These are phyloP conservation scores for Sporothrix pallida DNA, from an alignment of 2,329 filamentous ascomycete species.

Conservation along the genomic window DNA sequence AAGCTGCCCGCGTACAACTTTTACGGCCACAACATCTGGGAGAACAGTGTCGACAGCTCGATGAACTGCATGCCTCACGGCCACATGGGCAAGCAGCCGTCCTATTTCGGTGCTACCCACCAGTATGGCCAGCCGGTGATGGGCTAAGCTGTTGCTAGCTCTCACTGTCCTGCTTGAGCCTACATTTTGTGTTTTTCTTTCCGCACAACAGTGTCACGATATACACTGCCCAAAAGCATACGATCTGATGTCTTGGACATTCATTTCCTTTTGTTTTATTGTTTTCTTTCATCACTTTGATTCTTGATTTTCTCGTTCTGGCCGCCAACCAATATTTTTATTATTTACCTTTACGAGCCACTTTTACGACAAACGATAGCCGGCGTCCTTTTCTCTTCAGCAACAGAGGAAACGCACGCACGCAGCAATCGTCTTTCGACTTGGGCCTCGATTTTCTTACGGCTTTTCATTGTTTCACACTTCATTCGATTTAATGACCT, in stretches of 20 bases:
- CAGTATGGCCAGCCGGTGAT: conserved; percentile 62
- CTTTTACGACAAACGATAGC: not conserved
- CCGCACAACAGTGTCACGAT: not conserved
- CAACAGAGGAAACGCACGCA: not conserved
- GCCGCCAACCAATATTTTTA: conserved; percentile 29
- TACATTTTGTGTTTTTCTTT: not conserved
- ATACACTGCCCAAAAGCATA: conserved; percentile 10
- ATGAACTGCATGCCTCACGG: conserved; percentile 55
- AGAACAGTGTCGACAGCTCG: conserved; percentile 53
- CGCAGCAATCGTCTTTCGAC: not conserved
- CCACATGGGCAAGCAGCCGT: conserved; percentile 50
- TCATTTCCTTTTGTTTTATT: conserved; percentile 28
- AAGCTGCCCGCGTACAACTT: conserved; percentile 52
- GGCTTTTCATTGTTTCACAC: conserved; percentile 5
- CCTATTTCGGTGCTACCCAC: conserved; percentile 55
- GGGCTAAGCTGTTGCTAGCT: conserved; percentile 46
- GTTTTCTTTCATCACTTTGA: conserved; percentile 14
- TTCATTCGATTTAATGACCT: conserved; percentile 29
- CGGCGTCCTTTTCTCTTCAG: not conserved
- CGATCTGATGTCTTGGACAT: conserved; percentile 21
- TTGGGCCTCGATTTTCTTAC: not conserved
- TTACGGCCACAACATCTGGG: conserved; percentile 58
- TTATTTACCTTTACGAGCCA: conserved; percentile 17
- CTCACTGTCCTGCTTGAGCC: not conserved
- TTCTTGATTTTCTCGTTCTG: conserved; percentile 27